These are phyloP conservation scores for Pseudotulostoma volvatum DNA, from an alignment of 495 filamentous ascomycete genomes.

Conservation along the genomic window DNA sequence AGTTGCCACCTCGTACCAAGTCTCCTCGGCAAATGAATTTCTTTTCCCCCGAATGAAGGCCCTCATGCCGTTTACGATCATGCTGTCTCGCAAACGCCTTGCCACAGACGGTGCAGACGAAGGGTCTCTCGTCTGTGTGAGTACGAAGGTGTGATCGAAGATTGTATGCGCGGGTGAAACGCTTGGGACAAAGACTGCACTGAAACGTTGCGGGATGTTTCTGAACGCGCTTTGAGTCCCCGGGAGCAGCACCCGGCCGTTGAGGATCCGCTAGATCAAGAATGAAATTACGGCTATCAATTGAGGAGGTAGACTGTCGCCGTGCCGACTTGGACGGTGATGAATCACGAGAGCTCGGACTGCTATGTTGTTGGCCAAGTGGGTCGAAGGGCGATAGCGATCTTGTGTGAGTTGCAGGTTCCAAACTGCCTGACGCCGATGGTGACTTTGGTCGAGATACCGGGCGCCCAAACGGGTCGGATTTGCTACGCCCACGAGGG, in stretches of 20 bases:
- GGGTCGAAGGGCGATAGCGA: constrained; percentile 53
- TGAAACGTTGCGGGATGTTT: constrained; percentile 93
- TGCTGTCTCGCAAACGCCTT: constrained; percentile 95
- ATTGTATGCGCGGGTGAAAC: constrained; percentile 81
- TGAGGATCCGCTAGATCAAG: constrained; percentile 80
- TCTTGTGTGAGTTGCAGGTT: constrained; percentile 29
- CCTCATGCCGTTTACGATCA: constrained; percentile 82
- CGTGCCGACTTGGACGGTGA: constrained; percentile 45
- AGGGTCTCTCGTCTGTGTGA: constrained; percentile 82
- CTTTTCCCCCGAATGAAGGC: constrained; percentile 82
- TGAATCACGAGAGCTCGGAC: constrained; percentile 34
- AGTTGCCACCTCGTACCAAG: constrained; percentile 61
- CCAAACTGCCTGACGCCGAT: constrained; percentile 25
- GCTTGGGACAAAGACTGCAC: constrained; percentile 70
- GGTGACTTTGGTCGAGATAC: constrained; percentile 29
- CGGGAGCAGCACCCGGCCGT: constrained; percentile 49
- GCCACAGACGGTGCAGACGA: constrained; percentile 89
- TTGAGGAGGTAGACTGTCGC: constrained; percentile 75
- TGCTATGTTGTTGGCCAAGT: constrained; percentile 19
- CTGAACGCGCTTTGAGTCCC: constrained; percentile 59
- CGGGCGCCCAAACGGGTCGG: constrained; percentile 48
- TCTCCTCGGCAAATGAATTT: constrained; percentile 93
- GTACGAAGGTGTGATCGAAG: constrained; percentile 82
- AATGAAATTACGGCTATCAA: constrained; percentile 78
- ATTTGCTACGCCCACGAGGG: constrained; percentile 48